phyloP scores from a whole-genome alignment of 2,329 filamentous ascomycete species.

The Mariannaea sp. region DNA sequence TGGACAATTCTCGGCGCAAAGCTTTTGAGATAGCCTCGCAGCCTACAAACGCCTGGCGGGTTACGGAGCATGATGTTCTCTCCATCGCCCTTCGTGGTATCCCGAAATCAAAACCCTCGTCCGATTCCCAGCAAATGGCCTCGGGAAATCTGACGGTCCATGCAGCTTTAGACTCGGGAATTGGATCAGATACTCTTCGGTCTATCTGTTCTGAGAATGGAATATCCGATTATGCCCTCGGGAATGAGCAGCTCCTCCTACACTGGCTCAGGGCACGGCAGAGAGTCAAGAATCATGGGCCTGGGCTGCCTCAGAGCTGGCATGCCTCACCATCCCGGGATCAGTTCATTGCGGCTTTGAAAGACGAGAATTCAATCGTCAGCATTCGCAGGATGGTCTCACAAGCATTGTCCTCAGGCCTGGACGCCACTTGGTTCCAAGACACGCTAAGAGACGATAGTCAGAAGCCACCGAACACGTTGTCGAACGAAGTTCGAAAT shows the following conservation, averaged over 20 bases:
- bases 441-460: background rate
- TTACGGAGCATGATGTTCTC: conserved; percentile 51
- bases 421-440: conserved; percentile 28
- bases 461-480: background rate
- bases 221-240: conserved; percentile 19
- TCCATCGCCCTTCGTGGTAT: conserved; percentile 44
- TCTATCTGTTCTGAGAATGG: conserved; percentile 29
- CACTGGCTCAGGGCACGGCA: conserved; percentile 45
- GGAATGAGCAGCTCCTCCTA: conserved; percentile 41
- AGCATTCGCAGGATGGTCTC: conserved; percentile 41
- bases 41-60: conserved; percentile 43
- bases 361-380: conserved; percentile 32
- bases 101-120: conserved; percentile 22
- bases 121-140: conserved; percentile 14
- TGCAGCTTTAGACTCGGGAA: conserved; percentile 11
- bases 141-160: conserved; percentile 8
- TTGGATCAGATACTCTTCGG: conserved; percentile 22
- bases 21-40: conserved; percentile 32
- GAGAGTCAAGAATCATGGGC: conserved; percentile 15
- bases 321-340: conserved; percentile 6
- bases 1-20: conserved; percentile 36
- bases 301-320: background rate
- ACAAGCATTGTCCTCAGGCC: conserved; percentile 33
- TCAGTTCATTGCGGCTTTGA: conserved; percentile 31
- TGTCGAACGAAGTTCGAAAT: conserved; percentile 32